Base-by-base conservation (phyloP, 2,329 filamentous ascomycete genomes). In the Ceratocystis diversiconidia region DNA sequence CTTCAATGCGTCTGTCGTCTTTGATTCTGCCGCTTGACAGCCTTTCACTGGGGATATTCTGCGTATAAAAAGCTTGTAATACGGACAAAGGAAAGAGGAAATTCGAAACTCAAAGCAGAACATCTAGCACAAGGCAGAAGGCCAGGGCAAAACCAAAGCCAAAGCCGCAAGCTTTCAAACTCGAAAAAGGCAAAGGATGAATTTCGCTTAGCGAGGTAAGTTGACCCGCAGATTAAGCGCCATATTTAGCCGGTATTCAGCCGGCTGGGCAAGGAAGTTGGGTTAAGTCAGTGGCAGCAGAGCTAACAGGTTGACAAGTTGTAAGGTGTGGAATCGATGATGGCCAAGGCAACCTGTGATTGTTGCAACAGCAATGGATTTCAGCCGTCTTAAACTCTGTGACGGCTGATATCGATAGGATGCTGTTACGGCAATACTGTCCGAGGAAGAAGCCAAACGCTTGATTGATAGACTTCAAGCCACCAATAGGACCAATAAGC, bases 151-250 rank as follows among this genome's bases (percentile, higher is more conserved):
- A 52, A 28, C 8, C 28, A 32, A 59, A 59, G 52, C 52, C 28
- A 19, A 59, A n/a, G 25, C 36, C 36, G 36, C 52, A 59, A 59
- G 52, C 52, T 59, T 59, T 59, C 55, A 32, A 59, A 36, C 28
- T 59, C 17, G 30, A 36, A 30, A 30, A 59, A 32, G 55, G 22
- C 48, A 28, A 59, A 59, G 55, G 17, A 59, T 59, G 55, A 36
- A n/a, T 59, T 59, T 15, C 25, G 55, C 28, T 59, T 36, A n/a
- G 55, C 17, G 17, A 59, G 55, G 55, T 8, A 36, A 25, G 22
- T 59, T 59, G 28, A 59, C 55, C 55, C 55, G 10, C 12, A 8
- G 30, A 59, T 59, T 59, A 59, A 59, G 55, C 55, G 48, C 5
- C 1, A 1, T 15, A 28, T 25, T 30, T 62, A 62, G n/a, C 60